Evolutionary conservation across 257 asterid genomes (phyloP).

Genomic region (Salvia hispanica): DNA sequence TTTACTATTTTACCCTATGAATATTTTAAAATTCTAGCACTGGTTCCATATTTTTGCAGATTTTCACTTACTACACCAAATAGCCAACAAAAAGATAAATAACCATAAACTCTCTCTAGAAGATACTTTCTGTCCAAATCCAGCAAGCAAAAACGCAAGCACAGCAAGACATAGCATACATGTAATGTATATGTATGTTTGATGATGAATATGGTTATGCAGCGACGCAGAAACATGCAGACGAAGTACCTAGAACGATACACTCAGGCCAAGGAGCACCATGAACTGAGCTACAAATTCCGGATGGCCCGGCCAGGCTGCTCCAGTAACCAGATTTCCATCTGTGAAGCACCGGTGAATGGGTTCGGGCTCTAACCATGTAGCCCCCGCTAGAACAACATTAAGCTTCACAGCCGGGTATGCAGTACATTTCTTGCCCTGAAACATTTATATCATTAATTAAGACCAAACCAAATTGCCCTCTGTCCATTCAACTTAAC

Average conservation of each 20-base stretch:
- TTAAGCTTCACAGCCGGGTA: slow-evolving; percentile 93
- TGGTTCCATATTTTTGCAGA: too few relatives aligned
- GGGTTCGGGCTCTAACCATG: slow-evolving; percentile 96
- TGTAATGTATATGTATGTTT: neutral
- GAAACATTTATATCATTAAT: slow-evolving; percentile 13
- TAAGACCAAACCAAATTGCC: neutral
- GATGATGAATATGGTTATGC: neutral
- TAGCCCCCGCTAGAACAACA: slow-evolving; percentile 77
- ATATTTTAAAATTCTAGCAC: too few relatives aligned
- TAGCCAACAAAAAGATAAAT: too few relatives aligned
- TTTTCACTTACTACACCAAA: too few relatives aligned
- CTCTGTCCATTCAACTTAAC: neutral
- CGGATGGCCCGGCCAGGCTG: slow-evolving; percentile 99
- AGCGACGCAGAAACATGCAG: neutral
- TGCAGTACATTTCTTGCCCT: slow-evolving; percentile 95
- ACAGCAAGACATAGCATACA: too few relatives aligned
- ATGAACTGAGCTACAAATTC: slow-evolving; percentile 86
- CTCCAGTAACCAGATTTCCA: slow-evolving; percentile 92
- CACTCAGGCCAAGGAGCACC: slow-evolving; percentile 64
- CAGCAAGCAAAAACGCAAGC: too few relatives aligned
- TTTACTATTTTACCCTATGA: too few relatives aligned
- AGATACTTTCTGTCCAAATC: too few relatives aligned
- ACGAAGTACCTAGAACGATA: slow-evolving; percentile 24
- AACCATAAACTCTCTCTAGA: too few relatives aligned
- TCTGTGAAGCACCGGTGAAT: slow-evolving; percentile 88